Evolutionary conservation across 2,329 filamentous ascomycete genomes (phyloP).

Genomic region (Trichoderma atrobrunneum): DNA sequence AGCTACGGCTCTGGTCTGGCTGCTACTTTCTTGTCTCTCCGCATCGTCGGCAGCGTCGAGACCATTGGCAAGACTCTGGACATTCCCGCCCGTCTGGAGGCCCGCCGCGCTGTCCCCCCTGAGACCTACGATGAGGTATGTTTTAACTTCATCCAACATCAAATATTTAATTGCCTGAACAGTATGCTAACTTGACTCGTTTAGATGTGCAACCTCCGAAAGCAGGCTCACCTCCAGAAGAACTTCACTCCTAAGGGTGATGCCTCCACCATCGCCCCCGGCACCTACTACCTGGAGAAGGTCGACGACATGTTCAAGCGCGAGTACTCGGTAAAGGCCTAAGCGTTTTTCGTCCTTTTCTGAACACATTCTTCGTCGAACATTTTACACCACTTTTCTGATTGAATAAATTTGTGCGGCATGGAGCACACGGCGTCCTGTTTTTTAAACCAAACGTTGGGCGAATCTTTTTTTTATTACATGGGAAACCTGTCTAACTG

Average conservation of each 20-base stretch:
- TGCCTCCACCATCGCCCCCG: conserved; percentile 60
- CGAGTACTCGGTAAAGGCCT: conserved; percentile 73
- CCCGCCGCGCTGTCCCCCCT: conserved; percentile 64
- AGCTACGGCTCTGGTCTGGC: conserved; percentile 77
- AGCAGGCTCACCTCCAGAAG: conserved; percentile 82
- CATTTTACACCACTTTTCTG: neutral
- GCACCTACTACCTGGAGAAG: conserved; percentile 75
- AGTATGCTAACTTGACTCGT: neutral
- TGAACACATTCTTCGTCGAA: neutral
- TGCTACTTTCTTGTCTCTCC: conserved; percentile 70
- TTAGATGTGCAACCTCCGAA: conserved; percentile 72
- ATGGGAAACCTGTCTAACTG: neutral
- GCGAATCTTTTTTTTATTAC: neutral
- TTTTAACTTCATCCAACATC: neutral
- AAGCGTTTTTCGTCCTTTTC: conserved; percentile 31
- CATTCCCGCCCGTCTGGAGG: conserved; percentile 65
- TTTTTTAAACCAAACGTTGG: neutral
- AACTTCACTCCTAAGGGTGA: conserved; percentile 69
- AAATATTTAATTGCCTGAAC: neutral
- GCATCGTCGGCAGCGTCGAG: conserved; percentile 67
- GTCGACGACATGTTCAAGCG: conserved; percentile 86
- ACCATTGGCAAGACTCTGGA: conserved; percentile 65
- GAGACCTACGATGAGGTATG: conserved; percentile 63
- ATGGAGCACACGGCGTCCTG: conserved; percentile 12
- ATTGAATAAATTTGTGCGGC: conserved; percentile 18